Percentiles rank a stretch among this genome's conserved stretches.
Evolutionary conservation across 345 rosid species (phyloP).

Genomic region (Salix udensis): DNA sequence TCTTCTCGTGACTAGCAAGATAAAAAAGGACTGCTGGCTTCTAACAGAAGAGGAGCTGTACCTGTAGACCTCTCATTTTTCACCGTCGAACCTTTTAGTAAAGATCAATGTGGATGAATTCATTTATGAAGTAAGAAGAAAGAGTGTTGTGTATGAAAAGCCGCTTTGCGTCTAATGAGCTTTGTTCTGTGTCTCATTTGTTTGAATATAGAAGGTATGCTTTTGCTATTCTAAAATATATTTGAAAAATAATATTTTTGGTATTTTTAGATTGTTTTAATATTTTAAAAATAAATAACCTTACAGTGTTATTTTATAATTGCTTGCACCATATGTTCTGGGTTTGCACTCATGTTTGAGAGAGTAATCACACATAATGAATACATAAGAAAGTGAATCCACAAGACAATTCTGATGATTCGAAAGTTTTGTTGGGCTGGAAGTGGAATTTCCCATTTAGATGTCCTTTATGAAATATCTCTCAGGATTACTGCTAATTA

Average conservation of each 20-base stretch:
- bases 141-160: too few relatives aligned
- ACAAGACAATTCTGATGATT: not conserved
- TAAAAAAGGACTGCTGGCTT: not conserved
- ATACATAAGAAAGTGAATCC: not conserved
- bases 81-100: not conserved
- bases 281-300: too few relatives aligned
- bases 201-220: too few relatives aligned
- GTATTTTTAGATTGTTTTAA: too few relatives aligned
- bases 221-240: too few relatives aligned
- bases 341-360: too few relatives aligned
- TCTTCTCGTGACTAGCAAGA: not conserved
- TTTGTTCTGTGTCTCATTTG: too few relatives aligned
- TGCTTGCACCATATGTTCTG: too few relatives aligned
- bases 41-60: not conserved
- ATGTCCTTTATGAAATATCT: not conserved
- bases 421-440: not conserved
- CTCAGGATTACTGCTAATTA: not conserved
- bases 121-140: too few relatives aligned
- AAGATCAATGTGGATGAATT: not conserved
- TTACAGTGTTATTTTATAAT: too few relatives aligned
- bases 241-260: too few relatives aligned
- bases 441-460: not conserved
- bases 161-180: too few relatives aligned
- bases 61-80: not conserved
- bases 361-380: not conserved